Evolutionary conservation across 192 early-diverging fungal genomes (phyloP).

Genomic region (Coemansia sp.): DNA sequence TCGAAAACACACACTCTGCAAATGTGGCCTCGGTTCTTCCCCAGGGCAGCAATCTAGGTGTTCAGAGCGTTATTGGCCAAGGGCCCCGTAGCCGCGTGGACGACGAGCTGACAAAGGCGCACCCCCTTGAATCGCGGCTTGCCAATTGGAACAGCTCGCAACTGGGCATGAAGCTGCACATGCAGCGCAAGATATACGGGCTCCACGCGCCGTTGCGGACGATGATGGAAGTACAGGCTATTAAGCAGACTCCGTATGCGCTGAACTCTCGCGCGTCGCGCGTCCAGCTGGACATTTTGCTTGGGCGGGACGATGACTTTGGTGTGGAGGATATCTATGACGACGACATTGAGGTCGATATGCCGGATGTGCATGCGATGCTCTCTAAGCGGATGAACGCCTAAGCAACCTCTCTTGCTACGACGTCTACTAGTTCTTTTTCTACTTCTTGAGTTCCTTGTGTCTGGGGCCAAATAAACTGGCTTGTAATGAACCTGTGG

Average conservation of each 20-base stretch:
- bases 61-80: slow-evolving; percentile 22
- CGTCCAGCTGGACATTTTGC: slow-evolving; percentile 78
- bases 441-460: background rate
- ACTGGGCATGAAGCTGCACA: slow-evolving; percentile 71
- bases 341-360: slow-evolving; percentile 51
- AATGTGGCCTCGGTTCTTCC: slow-evolving; percentile 33
- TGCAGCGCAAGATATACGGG: slow-evolving; percentile 81
- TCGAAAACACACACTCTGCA: slow-evolving; percentile 17
- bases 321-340: slow-evolving; percentile 90
- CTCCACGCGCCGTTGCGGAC: slow-evolving; percentile 89
- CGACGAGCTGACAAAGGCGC: slow-evolving; percentile 48
- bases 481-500: background rate
- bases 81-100: slow-evolving; percentile 29
- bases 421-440: background rate
- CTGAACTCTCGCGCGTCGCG: slow-evolving; percentile 28
- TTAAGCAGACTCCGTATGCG: slow-evolving; percentile 27
- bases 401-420: background rate
- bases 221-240: slow-evolving; percentile 83
- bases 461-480: slow-evolving; percentile 1
- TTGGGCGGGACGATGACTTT: slow-evolving; percentile 82
- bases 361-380: slow-evolving; percentile 22
- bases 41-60: slow-evolving; percentile 9
- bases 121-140: slow-evolving; percentile 79
- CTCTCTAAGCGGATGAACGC: slow-evolving; percentile 23
- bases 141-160: slow-evolving; percentile 82